Conservation (phyloP, 306 rosid genomes). For the Hippophae tibetana region DNA sequence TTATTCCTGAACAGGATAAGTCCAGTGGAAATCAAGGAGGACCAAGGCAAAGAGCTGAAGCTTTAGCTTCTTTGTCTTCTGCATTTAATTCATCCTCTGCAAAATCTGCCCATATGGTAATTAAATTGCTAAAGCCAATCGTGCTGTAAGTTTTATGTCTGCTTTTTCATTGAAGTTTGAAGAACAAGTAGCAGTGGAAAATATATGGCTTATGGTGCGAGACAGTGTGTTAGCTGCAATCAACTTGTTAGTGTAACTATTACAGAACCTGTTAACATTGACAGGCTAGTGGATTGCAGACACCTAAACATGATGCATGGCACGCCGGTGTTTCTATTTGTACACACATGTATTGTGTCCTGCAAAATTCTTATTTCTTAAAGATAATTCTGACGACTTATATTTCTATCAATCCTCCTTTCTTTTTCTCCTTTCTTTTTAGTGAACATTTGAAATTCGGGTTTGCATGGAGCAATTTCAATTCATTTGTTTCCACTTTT, state of each 20-base stretch:
- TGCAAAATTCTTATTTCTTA: no score
- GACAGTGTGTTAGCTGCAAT: no score
- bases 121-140: slow-evolving; percentile 4
- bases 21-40: slow-evolving; percentile 48
- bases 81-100: slow-evolving; percentile 48
- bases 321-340: no score
- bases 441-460: neutral
- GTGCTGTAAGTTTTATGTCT: neutral
- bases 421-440: neutral
- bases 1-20: slow-evolving; percentile 36
- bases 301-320: no score
- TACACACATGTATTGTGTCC: no score
- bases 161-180: neutral
- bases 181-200: no score
- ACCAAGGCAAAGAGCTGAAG: slow-evolving; percentile 54
- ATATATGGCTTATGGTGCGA: no score
- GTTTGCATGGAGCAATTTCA: neutral
- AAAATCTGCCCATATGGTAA: slow-evolving; percentile 37
- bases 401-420: no score
- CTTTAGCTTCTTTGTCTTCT: slow-evolving; percentile 51
- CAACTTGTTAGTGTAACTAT: no score
- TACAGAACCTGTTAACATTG: no score
- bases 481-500: neutral
- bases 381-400: no score
- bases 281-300: no score